Base-by-base conservation (phyloP, 1,284 basidiomycete genomes). In the Coniferiporia weirii region DNA sequence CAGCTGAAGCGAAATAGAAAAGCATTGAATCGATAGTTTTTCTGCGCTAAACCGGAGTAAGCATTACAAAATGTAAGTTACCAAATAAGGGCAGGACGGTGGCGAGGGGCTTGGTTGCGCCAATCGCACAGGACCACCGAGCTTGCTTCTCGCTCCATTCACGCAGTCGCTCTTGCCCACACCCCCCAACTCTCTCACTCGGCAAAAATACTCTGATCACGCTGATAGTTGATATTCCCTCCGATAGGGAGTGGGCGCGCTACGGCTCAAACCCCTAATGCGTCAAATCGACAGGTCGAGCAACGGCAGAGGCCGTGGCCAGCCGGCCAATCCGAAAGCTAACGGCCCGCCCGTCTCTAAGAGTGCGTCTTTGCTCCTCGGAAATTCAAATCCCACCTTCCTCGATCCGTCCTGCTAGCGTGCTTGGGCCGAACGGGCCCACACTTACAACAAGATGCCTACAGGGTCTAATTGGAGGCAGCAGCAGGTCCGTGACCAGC, bases 401-500 rank as follows among this genome's bases (percentile, higher is more conserved):
- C 38, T 40, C 38, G 27, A 27, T 27, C 27, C 27, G 27, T 27
- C 27, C 27, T 27, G 27, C 27, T 27, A 27, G 27, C 27, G 27
- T 27, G 27, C 27, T 27, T 27, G 27, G 27, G 5, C 27, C 27
- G 27, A 27, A 27, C 27, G 27, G 27, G 27, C 44, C 3, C 44
- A 9, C 8, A 46, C 19, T 46, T 12, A 15, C 8, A n/a, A 20
- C 3, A 46, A 8, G 1, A 34, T 46, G 45, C n/a, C 17, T n/a
- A 38, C 54, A 61, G 59, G 50, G 45, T 61, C 59, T 27, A 61
- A 61, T 43, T 61, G 59, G 59, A 56, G 59, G 46, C 59, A 61
- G 43, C 59, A 61, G 45, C 54, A 56, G 36, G 59, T 61, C 45
- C 59, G 59, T 17, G 59, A 53, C 46, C 59, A 61, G 44, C 59